phyloP scores from a whole-genome alignment of 108 stramenopile genomes.

The Conticribra weissflogii region DNA sequence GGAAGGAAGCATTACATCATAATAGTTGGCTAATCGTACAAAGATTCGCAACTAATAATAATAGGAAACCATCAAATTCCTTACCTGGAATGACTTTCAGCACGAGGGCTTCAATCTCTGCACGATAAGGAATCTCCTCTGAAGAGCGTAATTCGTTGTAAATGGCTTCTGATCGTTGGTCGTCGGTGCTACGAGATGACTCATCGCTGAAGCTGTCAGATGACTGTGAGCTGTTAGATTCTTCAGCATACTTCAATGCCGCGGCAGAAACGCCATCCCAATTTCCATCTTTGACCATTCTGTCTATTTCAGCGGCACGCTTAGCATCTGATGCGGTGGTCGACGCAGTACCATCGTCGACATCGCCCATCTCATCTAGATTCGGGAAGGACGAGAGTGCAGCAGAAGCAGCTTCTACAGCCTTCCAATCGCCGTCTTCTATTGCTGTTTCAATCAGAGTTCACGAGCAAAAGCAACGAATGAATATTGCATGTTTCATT shows the following conservation, averaged over 20 bases:
- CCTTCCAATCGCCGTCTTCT: neutral
- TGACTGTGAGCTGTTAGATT: neutral
- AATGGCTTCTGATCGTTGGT: no score
- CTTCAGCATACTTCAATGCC: neutral
- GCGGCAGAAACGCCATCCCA: neutral
- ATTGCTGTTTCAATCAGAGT: neutral
- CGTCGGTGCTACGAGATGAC: neutral
- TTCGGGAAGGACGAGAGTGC: neutral
- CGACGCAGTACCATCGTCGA: no score
- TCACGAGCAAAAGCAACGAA: neutral
- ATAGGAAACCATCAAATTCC: no score
- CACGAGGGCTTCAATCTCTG: neutral
- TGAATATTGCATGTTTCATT: neutral
- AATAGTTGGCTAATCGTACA: no score
- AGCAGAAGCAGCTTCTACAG: neutral
- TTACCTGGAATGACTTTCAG: neutral
- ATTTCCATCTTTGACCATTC: neutral
- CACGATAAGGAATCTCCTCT: neutral
- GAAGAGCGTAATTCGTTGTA: neutral
- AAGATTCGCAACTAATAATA: no score
- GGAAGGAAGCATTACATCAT: no score
- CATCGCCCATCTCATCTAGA: no score
- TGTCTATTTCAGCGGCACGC: neutral
- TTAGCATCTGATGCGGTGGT: neutral
- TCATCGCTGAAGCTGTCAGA: neutral